Base-by-base conservation (phyloP, 176 grass and related monocot genomes). In the Oryza coarctata region DNA sequence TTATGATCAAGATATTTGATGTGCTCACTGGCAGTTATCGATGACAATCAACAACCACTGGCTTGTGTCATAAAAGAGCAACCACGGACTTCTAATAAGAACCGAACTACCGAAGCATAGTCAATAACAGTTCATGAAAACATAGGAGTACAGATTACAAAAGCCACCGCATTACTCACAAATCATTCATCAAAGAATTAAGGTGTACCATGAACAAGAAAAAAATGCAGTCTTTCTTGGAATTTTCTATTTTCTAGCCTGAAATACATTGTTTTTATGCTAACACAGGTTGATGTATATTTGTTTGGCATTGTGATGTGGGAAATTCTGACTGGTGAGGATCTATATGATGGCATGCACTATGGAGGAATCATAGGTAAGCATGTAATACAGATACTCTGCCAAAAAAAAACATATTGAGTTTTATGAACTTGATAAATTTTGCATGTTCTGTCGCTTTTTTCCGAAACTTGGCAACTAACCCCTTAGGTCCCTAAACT, bases 291-390 rank as follows among this genome's bases (percentile, higher is more conserved):
- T 71, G 95, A 98, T 80, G 90, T 94, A 41, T 98, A 98, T 76
- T 94, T 92, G 30, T 98, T 94, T 61, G 92, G 92, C 39, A 87
- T 94, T 77, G 95, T 98, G 9, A 91, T 98, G 95, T 94, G 92
- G 95, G 95, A 98, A 87, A 98, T 98, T 91, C 84, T 98, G 40
- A 94, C 92, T 0, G 88, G 95, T 35, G 78, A 94, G 23, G 95
- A 98, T 64, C 95, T 92, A 45, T 98, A 98, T 60, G 90, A 73
- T 76, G 90, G 87, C 71, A 91, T 93, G 92, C 92, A 94, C 77
- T 91, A 94, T 67, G 95, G 88, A 74, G 92, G 85, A 84, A 90
- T 98, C n/a, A 93, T 98, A 94, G 92, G 90, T 98, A 94, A 28
- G 74, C 65, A 49, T 57, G 66, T 81, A 75, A 30, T 74, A 76